Evolutionary conservation across 1,284 basidiomycete species (phyloP).

Genomic region (Lignosus rhinocerotis): DNA sequence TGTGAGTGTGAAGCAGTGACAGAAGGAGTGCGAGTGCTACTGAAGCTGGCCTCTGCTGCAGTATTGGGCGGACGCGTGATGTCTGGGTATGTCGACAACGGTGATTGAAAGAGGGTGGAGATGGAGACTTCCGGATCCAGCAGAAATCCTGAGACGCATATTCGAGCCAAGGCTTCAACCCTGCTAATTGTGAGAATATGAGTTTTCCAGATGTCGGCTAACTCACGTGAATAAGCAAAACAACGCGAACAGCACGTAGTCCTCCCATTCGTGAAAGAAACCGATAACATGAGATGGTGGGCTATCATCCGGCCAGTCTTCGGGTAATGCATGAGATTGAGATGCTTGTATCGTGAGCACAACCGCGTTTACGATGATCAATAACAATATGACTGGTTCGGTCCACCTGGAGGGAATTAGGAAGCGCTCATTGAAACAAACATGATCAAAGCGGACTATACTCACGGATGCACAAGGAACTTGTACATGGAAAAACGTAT

Average conservation of each 20-base stretch:
- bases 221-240: slow-evolving; percentile 89
- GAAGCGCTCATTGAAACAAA: neutral
- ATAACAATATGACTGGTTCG: slow-evolving; percentile 80
- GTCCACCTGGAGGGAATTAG: slow-evolving; percentile 64
- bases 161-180: slow-evolving; percentile 85
- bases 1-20: slow-evolving; percentile 38
- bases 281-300: slow-evolving; percentile 53
- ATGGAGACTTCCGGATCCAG: slow-evolving; percentile 82
- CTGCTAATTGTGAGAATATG: slow-evolving; percentile 39
- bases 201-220: neutral
- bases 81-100: slow-evolving; percentile 39
- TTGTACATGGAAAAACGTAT: slow-evolving; percentile 65
- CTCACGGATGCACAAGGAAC: slow-evolving; percentile 71
- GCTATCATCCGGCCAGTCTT: slow-evolving; percentile 37
- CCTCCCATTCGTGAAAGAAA: slow-evolving; percentile 89
- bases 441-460: slow-evolving; percentile 11
- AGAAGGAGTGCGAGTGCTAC: slow-evolving; percentile 33
- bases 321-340: slow-evolving; percentile 49
- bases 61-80: slow-evolving; percentile 32
- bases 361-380: slow-evolving; percentile 86
- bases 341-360: slow-evolving; percentile 84
- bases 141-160: slow-evolving; percentile 89
- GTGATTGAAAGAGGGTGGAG: slow-evolving; percentile 52
- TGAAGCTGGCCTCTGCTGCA: slow-evolving; percentile 24
- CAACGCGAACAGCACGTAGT: slow-evolving; percentile 79